Evolutionary conservation across 768 basidiomycete genomes (phyloP).

Genomic region (Tulasnella sp.): DNA sequence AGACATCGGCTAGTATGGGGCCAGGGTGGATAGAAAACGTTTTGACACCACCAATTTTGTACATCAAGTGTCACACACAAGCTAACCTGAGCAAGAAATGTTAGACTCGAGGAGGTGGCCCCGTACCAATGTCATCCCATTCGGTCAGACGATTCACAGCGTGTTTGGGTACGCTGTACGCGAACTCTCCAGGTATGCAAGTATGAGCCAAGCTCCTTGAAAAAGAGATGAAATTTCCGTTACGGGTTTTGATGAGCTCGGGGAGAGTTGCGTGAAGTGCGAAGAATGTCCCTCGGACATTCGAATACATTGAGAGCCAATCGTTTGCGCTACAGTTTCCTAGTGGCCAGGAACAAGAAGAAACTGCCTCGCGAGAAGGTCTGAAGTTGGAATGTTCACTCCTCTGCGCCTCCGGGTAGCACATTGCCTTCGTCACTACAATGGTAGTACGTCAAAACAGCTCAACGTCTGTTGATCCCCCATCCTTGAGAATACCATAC

Average conservation of each 20-base stretch:
- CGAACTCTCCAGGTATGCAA: conserved; percentile 17
- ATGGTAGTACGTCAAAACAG: conserved; percentile 38
- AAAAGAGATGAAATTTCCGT: conserved; percentile 30
- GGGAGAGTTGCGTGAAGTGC: conserved; percentile 21
- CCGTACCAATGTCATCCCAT: conserved; percentile 23
- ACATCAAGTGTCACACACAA: background rate
- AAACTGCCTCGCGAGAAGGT: background rate
- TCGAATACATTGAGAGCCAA: too few species aligned
- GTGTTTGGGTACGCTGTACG: conserved; percentile 26
- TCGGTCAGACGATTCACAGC: conserved; percentile 19
- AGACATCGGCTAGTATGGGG: conserved; percentile 30
- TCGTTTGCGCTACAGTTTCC: too few species aligned
- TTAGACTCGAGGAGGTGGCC: too few species aligned
- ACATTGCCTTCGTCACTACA: conserved; percentile 37
- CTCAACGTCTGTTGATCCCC: conserved; percentile 33
- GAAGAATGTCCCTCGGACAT: conserved; percentile 33
- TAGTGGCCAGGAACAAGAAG: too few species aligned
- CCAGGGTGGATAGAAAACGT: conserved; percentile 29
- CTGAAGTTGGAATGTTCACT: background rate
- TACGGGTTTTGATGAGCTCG: background rate
- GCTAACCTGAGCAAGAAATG: background rate
- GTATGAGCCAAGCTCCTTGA: conserved; percentile 20
- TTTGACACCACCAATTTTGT: conserved; percentile 10
- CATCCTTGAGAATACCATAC: conserved; percentile 33
- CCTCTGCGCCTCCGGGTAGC: background rate